Conservation (phyloP, 441 rosid species). For the Gossypium laxum region DNA sequence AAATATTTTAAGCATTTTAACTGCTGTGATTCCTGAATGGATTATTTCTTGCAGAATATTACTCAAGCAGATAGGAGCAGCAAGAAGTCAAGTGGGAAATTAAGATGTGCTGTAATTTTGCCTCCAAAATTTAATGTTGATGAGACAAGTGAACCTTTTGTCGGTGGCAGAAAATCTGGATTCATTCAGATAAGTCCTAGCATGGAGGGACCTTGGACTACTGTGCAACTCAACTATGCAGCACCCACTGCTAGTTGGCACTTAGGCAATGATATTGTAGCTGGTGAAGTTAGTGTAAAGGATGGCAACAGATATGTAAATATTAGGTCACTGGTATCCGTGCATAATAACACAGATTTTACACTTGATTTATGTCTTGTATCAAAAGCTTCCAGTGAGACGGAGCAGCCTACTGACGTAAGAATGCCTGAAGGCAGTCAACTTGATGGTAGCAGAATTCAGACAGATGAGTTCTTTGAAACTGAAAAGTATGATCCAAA, state of each 20-base stretch:
- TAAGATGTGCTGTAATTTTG: conserved; percentile 64
- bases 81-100: conserved; percentile 40
- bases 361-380: conserved; percentile 61
- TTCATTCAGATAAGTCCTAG: conserved; percentile 90
- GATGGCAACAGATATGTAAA: conserved; percentile 80
- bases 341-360: conserved; percentile 59
- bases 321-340: conserved; percentile 80
- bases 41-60: conserved; percentile 38
- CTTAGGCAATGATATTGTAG: conserved; percentile 85
- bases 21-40: background rate
- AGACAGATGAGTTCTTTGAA: conserved; percentile 45
- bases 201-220: conserved; percentile 90
- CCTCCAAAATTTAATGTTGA: conserved; percentile 45
- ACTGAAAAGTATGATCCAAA: conserved; percentile 39
- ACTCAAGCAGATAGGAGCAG: conserved; percentile 29
- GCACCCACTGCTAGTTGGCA: conserved; percentile 97
- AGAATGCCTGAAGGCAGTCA: conserved; percentile 25
- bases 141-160: conserved; percentile 28
- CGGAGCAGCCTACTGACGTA: conserved; percentile 21
- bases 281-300: conserved; percentile 81
- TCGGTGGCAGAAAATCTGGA: conserved; percentile 50
- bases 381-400: conserved; percentile 33
- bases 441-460: conserved; percentile 22
- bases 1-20: background rate
- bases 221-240: conserved; percentile 86